Conservation (phyloP, 352 stramenopile genomes). For the Globisporangium splendens region DNA sequence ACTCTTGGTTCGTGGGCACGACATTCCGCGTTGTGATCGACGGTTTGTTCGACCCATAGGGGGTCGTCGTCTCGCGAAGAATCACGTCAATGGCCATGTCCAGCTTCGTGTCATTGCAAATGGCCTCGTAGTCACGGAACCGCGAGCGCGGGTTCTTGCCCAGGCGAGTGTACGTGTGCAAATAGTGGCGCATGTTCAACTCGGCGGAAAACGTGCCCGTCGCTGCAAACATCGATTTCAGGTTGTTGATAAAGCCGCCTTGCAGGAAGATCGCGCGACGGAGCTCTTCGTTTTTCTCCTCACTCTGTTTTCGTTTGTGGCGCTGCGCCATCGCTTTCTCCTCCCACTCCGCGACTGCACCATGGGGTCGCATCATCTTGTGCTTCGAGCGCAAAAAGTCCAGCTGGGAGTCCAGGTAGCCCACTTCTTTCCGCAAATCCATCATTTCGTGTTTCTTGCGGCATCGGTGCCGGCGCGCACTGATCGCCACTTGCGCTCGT, state of each 20-base stretch:
- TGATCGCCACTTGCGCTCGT: constrained; percentile 30
- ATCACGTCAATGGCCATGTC: constrained; percentile 51
- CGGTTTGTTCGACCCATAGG: constrained; percentile 25
- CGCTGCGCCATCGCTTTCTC: constrained; percentile 28
- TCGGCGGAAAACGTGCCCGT: constrained; percentile 20
- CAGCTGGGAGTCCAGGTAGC: constrained; percentile 28
- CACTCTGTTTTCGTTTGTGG: constrained; percentile 26
- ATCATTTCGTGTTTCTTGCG: constrained; percentile 48
- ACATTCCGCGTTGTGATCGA: constrained; percentile 36
- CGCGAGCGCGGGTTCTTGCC: constrained; percentile 31
- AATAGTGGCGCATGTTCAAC: constrained; percentile 44
- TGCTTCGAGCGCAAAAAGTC: constrained; percentile 29
- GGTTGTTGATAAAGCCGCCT: constrained; percentile 33
- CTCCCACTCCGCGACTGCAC: constrained; percentile 23
- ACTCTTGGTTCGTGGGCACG: constrained; percentile 19
- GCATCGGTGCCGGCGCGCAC: constrained; percentile 33
- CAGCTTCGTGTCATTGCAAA: constrained; percentile 43
- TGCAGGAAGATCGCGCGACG: constrained; percentile 45
- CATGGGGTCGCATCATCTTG: constrained; percentile 21
- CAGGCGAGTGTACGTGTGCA: constrained; percentile 61
- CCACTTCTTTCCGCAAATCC: constrained; percentile 31
- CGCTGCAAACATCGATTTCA: constrained; percentile 34
- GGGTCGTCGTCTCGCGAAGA: constrained; percentile 37
- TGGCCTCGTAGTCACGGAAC: constrained; percentile 35
- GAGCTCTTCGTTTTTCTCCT: constrained; percentile 48